Base-by-base conservation (phyloP, 1,284 basidiomycete genomes). In the Psilocybe mexicana region DNA sequence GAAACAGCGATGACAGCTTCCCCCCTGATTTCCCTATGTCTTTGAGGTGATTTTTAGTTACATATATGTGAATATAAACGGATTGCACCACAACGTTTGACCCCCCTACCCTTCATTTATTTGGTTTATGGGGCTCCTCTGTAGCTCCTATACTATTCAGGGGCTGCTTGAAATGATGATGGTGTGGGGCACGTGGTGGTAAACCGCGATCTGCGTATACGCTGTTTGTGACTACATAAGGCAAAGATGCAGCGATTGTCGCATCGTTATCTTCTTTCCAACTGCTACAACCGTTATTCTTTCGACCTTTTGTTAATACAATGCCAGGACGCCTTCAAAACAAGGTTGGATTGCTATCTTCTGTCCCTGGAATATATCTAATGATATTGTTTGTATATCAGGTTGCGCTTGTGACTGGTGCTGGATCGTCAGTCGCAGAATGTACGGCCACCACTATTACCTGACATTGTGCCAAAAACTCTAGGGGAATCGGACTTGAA, bases 401-500 rank as follows among this genome's bases (percentile, higher is more conserved):
- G 88, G 85, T 85, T 60, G 89, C 91, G 49, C 79, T 94, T 65
- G 79, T 94, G 72, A 94, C 92, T 25, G 92, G 92, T 65, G 92
- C 88, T 55, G 92, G 88, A 71, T 93, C 90, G 91, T 92, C 70
- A 77, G 88, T 79, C 43, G 43, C 30, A 33, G 30, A 38, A 33
- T 50, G 36, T 30, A 26, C 48, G 33, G 55, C 60, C 45, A 45
- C 57, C 43, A 50, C 44, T 50, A 49, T 59, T 48, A 62, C 53
- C 52, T 61, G 38, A 58, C 47, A 28, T 48, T 58, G 44, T 30
- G 43, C 59, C 30, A 1, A 33, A 33, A 33, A 33, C 1, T 55
- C 33, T 70, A 93, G 91, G 61, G 96, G 96, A 11, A 97, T 98
- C 72, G 96, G 96, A 42, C 85, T 97, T 59, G 94, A 98, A 77